Evolutionary conservation across 345 rosid species (phyloP).

Genomic region (Ricinus communis): DNA sequence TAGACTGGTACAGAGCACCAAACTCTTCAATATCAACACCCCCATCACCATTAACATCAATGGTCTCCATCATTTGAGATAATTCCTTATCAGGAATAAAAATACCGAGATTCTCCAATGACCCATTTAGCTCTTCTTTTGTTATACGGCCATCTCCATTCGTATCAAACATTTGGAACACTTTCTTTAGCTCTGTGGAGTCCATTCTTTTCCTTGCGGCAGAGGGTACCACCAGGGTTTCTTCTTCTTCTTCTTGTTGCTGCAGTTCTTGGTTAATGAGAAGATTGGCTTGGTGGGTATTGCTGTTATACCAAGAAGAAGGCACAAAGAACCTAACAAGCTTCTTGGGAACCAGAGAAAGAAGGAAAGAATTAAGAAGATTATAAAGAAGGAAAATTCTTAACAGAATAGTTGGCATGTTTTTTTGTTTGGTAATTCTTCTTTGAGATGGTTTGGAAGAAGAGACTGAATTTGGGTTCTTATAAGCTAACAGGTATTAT

Average conservation of each 20-base stretch:
- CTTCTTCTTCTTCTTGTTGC: too few relatives aligned
- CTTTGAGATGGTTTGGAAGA: neutral
- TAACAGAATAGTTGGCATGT: conserved; percentile 35
- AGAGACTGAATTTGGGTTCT: neutral
- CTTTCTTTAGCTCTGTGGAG: conserved; percentile 49
- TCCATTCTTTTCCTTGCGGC: conserved; percentile 38
- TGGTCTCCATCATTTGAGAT: conserved; percentile 30
- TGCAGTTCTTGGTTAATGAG: neutral
- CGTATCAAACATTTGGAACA: conserved; percentile 82
- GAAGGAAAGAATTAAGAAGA: conserved; percentile 42
- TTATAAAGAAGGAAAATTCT: conserved; percentile 53
- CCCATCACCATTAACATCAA: conserved; percentile 32
- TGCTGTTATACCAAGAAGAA: conserved; percentile 29
- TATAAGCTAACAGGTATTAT: neutral
- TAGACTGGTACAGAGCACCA: conserved; percentile 49
- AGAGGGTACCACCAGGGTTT: neutral
- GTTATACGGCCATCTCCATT: conserved; percentile 77
- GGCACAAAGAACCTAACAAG: conserved; percentile 44
- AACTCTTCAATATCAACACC: conserved; percentile 71
- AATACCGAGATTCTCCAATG: conserved; percentile 67
- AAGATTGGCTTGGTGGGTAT: conserved; percentile 9
- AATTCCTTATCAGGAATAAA: conserved; percentile 59
- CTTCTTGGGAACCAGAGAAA: conserved; percentile 53
- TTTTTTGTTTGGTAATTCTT: neutral
- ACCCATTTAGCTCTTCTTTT: conserved; percentile 57